Evolutionary conservation across 2,329 filamentous ascomycete genomes (phyloP).

Genomic region (Dichotomopilus funicola): DNA sequence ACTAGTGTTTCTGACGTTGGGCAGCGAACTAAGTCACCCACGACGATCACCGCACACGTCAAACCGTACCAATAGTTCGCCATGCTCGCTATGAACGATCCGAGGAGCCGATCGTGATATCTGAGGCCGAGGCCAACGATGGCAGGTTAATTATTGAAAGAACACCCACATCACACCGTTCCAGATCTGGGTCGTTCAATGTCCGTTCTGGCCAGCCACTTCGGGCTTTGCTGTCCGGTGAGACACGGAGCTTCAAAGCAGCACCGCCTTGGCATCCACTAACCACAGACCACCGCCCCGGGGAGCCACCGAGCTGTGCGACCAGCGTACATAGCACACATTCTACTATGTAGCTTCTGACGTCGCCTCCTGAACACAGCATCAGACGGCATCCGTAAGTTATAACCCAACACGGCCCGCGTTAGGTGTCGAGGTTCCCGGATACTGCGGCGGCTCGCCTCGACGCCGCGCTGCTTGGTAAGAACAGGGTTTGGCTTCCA

Average conservation of each 20-base stretch:
- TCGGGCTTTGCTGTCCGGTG: too few relatives aligned
- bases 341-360: not conserved
- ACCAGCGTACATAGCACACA: not conserved
- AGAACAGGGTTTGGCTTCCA: slow-evolving; percentile 3
- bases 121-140: not conserved
- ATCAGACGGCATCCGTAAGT: too few relatives aligned
- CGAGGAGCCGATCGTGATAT: slow-evolving; percentile 6
- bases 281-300: too few relatives aligned
- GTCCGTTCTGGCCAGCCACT: too few relatives aligned
- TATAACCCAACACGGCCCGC: not conserved
- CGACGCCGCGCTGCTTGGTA: not conserved
- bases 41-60: slow-evolving; percentile 2
- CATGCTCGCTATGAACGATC: not conserved
- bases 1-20: not conserved
- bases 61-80: slow-evolving; percentile 2
- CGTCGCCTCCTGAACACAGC: too few relatives aligned
- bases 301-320: too few relatives aligned
- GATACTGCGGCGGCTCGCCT: not conserved
- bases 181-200: too few relatives aligned
- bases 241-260: too few relatives aligned
- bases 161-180: too few relatives aligned
- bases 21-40: not conserved
- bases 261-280: too few relatives aligned
- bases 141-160: too few relatives aligned
- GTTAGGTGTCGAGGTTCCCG: not conserved